These are phyloP conservation scores for Triticum turgidum DNA, from an alignment of 176 grass and related monocot genomes.

Conservation along the genomic window DNA sequence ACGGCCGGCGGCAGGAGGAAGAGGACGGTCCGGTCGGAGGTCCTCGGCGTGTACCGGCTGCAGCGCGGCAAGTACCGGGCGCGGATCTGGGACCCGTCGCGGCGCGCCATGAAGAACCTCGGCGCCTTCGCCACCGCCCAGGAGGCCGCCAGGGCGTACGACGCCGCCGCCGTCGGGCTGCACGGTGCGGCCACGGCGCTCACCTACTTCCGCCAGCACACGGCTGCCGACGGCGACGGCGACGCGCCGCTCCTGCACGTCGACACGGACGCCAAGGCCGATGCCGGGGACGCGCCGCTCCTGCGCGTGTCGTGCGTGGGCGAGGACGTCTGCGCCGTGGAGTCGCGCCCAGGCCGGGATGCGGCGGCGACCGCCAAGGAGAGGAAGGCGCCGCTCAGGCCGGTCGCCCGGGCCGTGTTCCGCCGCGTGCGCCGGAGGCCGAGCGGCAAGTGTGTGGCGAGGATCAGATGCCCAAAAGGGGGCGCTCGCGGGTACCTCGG, in stretches of 20 bases:
- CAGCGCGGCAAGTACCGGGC: not conserved
- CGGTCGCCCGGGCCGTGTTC: not conserved
- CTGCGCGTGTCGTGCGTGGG: not conserved
- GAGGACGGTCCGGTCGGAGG: not conserved
- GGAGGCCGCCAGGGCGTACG: conserved; percentile 41
- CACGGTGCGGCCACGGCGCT: not conserved
- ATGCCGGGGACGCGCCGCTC: too few relatives aligned
- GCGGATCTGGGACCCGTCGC: not conserved
- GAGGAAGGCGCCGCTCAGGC: not conserved
- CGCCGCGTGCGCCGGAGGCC: not conserved
- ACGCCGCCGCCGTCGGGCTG: not conserved
- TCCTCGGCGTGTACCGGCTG: not conserved
- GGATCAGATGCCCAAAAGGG: not conserved
- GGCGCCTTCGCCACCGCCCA: conserved; percentile 84
- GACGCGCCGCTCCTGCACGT: not conserved
- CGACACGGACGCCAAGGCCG: not conserved
- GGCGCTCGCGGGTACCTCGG: conserved; percentile 48
- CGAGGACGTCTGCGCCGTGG: too few relatives aligned
- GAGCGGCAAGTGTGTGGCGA: not conserved
- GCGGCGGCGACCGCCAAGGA: not conserved
- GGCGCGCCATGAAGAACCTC: not conserved
- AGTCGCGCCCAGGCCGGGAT: not conserved
- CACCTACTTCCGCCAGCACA: not conserved
- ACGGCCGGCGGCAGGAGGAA: not conserved
- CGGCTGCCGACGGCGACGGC: too few relatives aligned